phyloP scores from a whole-genome alignment of 2,329 filamentous ascomycete genomes.

The Acrodontium crateriforme region DNA sequence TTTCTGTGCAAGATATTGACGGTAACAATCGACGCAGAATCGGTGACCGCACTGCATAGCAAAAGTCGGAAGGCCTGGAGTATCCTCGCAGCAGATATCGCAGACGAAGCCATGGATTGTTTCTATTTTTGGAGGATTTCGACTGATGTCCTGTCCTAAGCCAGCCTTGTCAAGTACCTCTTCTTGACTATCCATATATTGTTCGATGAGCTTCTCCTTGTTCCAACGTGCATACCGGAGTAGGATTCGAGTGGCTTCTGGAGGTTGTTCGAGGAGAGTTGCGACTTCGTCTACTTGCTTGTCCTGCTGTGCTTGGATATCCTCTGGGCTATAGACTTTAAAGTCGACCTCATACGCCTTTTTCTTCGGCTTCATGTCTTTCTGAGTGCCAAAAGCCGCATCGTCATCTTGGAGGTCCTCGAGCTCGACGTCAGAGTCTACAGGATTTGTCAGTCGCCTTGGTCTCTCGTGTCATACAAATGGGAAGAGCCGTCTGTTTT shows the following conservation, averaged over 20 bases:
- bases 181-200: conserved; percentile 83
- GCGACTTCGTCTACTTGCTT: conserved; percentile 81
- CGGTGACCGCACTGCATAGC: conserved; percentile 91
- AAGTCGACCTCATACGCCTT: conserved; percentile 73
- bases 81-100: conserved; percentile 94
- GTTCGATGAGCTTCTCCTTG: conserved; percentile 84
- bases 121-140: conserved; percentile 52
- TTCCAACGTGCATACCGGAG: conserved; percentile 89
- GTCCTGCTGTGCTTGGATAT: conserved; percentile 77
- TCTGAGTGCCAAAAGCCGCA: conserved; percentile 47
- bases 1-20: conserved; percentile 82
- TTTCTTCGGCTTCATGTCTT: conserved; percentile 58
- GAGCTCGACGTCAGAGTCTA: conserved; percentile 39
- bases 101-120: conserved; percentile 66
- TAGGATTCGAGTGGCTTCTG: conserved; percentile 82
- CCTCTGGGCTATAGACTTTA: conserved; percentile 63
- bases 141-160: conserved; percentile 49
- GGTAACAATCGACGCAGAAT: conserved; percentile 86
- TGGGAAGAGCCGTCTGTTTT: background rate
- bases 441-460: conserved; percentile 5
- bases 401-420: conserved; percentile 44
- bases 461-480: background rate
- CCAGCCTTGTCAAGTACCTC: conserved; percentile 75
- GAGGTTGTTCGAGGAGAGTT: conserved; percentile 74
- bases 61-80: conserved; percentile 62